Base-by-base conservation (phyloP, 2,329 filamentous ascomycete genomes). In the Zasmidium cellare region DNA sequence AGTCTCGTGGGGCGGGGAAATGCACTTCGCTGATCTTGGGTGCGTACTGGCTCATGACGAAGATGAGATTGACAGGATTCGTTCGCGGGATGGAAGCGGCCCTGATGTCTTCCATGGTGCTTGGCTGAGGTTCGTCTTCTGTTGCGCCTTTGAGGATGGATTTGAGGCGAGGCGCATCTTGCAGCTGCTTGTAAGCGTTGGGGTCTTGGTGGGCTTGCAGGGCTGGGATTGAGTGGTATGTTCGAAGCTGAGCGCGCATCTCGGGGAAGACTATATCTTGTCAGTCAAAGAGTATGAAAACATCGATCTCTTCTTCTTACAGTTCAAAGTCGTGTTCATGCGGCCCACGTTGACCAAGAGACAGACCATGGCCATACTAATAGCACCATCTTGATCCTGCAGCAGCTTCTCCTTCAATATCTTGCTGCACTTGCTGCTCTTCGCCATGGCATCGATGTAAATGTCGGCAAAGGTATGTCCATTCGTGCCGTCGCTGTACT, bases 291-390 rank as follows among this genome's bases (percentile, higher is more conserved):
- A 25, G 45, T 35, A 9, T 23, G 3, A 5, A 2, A 14, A 3
- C 46, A 3, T 38, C 24, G 16, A 28, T 2, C n/a, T 18, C 41
- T 48, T 9, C 55, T 12, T 75, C 86, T 72, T 80, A 96, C 92
- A 97, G 72, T 99, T 99, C 49, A 99, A 81, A 0, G 94, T 99
- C 1, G 94, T 99, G 76, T 99, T 99, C 94, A 99, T 99, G 63
- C 94, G 84, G 58, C 94, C 94, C 63, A 99, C 90, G 71, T 99
- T 99, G 73, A 99, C 94, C 68, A 99, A 79, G 64, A 99, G 79
- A 76, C 94, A 99, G 58, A 99, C 93, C 94, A 99, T 99, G 53
- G 94, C 94, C 94, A 99, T 99, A 71, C 91, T 93, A 74, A 96
- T 92, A 35, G 93, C 94, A 20, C 92, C 92, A 64, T 91, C 88